These are phyloP conservation scores for Globisporangium spinosum DNA, from an alignment of 352 stramenopile species.

Conservation along the genomic window DNA sequence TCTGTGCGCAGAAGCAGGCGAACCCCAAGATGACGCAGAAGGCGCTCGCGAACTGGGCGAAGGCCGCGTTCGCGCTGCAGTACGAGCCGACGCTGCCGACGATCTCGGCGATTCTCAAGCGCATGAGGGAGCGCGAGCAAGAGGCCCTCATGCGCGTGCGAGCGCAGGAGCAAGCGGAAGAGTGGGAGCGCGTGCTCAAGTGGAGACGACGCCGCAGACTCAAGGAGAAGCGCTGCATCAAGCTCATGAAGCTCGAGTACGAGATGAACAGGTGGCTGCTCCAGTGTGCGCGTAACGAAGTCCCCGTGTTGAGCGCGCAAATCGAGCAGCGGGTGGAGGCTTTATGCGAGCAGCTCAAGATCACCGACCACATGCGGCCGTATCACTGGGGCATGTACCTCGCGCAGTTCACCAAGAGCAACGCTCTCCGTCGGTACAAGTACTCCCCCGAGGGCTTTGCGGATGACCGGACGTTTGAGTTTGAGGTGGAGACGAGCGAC, in stretches of 20 bases:
- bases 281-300: conserved; percentile 26
- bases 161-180: background rate
- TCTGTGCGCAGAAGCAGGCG: conserved; percentile 3
- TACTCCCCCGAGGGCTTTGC: background rate
- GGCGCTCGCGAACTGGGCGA: conserved; percentile 12
- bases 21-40: conserved; percentile 17
- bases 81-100: conserved; percentile 9
- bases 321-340: conserved; percentile 36
- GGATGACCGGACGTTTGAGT: background rate
- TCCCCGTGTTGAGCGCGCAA: conserved; percentile 22
- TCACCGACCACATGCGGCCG: conserved; percentile 25
- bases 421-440: conserved; percentile 22
- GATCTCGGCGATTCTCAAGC: conserved; percentile 11
- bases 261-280: conserved; percentile 45
- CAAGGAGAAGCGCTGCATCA: conserved; percentile 28
- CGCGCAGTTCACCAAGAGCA: conserved; percentile 46
- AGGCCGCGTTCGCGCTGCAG: conserved; percentile 9
- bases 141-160: too few species aligned
- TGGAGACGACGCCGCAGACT: background rate
- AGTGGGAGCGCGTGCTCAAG: background rate
- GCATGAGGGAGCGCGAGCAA: background rate
- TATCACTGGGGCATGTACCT: conserved; percentile 61
- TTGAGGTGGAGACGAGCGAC: too few species aligned
- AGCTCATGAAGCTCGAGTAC: conserved; percentile 48
- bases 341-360: conserved; percentile 32